Evolutionary conservation across 495 filamentous ascomycete species (phyloP).

Genomic region (Annulohypoxylon moriforme): DNA sequence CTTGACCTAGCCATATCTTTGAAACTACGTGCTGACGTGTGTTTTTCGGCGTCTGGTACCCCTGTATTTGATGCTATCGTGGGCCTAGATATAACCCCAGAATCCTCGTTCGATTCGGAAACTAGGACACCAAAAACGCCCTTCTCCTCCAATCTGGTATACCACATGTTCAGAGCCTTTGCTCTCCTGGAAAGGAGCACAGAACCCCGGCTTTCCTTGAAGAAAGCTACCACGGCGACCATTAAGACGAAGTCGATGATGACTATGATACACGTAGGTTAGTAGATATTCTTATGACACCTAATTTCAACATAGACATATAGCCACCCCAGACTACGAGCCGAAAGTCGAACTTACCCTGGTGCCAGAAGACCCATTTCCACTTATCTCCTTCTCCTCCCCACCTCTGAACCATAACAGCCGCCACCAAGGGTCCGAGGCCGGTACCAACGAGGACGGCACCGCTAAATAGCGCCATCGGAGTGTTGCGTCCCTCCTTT

Average conservation of each 20-base stretch:
- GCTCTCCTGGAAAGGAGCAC: slow-evolving; percentile 86
- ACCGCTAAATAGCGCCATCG: slow-evolving; percentile 88
- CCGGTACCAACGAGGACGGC: slow-evolving; percentile 84
- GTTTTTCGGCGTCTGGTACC: slow-evolving; percentile 46
- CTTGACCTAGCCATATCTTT: slow-evolving; percentile 46
- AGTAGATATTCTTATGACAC: background rate
- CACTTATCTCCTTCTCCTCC: slow-evolving; percentile 60
- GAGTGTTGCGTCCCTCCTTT: slow-evolving; percentile 80
- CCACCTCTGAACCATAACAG: slow-evolving; percentile 72
- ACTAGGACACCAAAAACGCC: slow-evolving; percentile 72
- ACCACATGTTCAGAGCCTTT: slow-evolving; percentile 78
- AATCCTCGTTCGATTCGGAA: slow-evolving; percentile 7
- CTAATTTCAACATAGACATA: background rate
- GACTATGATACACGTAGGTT: slow-evolving; percentile 49
- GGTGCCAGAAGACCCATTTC: slow-evolving; percentile 81
- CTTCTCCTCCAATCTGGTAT: slow-evolving; percentile 73
- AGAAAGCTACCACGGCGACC: slow-evolving; percentile 68
- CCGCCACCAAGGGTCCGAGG: slow-evolving; percentile 77
- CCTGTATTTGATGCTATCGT: background rate
- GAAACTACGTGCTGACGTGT: background rate
- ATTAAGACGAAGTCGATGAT: slow-evolving; percentile 75
- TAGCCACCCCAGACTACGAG: background rate
- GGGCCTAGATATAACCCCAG: background rate
- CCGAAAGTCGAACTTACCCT: slow-evolving; percentile 19
- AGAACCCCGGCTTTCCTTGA: slow-evolving; percentile 85